A percentile compares a stretch with the other conserved stretches of the same genome.
phyloP scores from a whole-genome alignment of 306 rosid species.

The Senna siamea region DNA sequence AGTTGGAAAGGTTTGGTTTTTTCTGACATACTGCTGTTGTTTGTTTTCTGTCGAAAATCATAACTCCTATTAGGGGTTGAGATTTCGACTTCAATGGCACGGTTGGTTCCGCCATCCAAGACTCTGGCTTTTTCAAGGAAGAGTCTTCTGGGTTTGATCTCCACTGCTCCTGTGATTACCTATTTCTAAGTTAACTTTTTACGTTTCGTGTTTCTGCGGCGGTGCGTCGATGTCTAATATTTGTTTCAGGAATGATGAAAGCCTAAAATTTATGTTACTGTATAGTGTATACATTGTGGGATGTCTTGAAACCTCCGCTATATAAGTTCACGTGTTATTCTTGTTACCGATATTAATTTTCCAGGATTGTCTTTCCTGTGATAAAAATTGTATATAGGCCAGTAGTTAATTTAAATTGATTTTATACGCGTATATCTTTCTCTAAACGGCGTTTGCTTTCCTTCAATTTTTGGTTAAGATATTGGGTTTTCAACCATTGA shows the following conservation, averaged over 20 bases:
- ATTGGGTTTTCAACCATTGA: neutral
- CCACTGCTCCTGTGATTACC: constrained; percentile 26
- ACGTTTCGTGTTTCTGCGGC: neutral
- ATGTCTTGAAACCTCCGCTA: too few species aligned
- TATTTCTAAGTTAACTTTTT: neutral
- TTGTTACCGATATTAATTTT: too few species aligned
- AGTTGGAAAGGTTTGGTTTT: neutral
- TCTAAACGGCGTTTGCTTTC: neutral
- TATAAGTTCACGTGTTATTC: too few species aligned
- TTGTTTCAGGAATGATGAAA: neutral
- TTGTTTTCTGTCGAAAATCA: neutral
- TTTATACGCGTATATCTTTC: neutral
- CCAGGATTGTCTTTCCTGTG: too few species aligned
- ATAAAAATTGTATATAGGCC: too few species aligned
- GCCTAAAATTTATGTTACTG: neutral
- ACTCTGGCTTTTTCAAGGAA: constrained; percentile 16
- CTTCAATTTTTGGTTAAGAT: neutral
- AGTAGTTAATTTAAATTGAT: neutral
- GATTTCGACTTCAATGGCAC: constrained; percentile 5
- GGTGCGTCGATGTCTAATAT: neutral
- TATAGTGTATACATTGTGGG: too few species aligned
- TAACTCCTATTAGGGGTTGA: neutral
- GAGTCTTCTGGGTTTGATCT: constrained; percentile 23
- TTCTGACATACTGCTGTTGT: neutral
- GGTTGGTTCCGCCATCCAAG: constrained; percentile 23